These are phyloP conservation scores for Nepenthes gracilis DNA, from an alignment of 148 eudicot genomes.

Conservation along the genomic window DNA sequence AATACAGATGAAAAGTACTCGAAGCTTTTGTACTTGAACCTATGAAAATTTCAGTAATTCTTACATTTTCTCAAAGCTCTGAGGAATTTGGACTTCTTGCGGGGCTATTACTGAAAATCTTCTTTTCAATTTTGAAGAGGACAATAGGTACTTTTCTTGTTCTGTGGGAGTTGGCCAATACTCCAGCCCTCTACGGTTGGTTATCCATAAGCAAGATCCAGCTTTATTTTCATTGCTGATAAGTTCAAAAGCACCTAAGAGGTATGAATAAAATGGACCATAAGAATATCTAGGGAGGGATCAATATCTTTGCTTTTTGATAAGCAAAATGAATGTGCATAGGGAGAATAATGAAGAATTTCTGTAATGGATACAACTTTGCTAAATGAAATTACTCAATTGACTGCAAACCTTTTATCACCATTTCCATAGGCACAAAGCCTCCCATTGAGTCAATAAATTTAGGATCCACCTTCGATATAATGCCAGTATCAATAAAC, in stretches of 20 bases:
- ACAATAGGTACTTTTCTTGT: conserved; percentile 71
- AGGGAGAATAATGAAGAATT: not conserved
- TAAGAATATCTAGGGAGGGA: not conserved
- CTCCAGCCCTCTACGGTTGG: conserved; percentile 80
- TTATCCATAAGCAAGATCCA: conserved; percentile 92
- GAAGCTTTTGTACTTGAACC: not conserved
- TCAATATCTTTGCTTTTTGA: too few species aligned
- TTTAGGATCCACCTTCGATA: conserved; percentile 23
- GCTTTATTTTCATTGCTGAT: conserved; percentile 75
- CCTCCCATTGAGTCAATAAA: conserved; percentile 41
- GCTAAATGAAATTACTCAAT: not conserved
- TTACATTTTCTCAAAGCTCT: conserved; percentile 83
- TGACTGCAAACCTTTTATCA: conserved; percentile 45
- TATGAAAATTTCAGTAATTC: conserved; percentile 9
- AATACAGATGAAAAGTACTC: not conserved
- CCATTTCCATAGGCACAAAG: conserved; percentile 62
- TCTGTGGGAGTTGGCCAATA: conserved; percentile 93
- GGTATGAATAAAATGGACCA: conserved; percentile 1
- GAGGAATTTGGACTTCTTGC: conserved; percentile 46
- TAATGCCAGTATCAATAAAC: conserved; percentile 71
- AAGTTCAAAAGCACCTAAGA: conserved; percentile 78
- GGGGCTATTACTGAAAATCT: conserved; percentile 21
- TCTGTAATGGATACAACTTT: not conserved
- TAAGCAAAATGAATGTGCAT: not conserved
- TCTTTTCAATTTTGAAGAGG: conserved; percentile 28